phyloP scores from a whole-genome alignment of 805 yeast genomes.

The Saturnispora serradocipensis region DNA sequence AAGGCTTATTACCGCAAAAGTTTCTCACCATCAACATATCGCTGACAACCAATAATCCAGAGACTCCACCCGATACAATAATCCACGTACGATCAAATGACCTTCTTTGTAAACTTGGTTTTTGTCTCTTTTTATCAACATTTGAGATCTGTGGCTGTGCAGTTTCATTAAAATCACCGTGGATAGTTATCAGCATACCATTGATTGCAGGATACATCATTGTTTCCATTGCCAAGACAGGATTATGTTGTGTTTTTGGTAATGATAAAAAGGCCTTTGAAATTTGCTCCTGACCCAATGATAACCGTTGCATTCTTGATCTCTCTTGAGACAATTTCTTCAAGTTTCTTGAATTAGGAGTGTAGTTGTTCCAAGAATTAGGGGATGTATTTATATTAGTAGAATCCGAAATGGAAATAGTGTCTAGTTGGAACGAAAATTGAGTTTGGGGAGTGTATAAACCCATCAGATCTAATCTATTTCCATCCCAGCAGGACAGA shows the following conservation, averaged over 20 bases:
- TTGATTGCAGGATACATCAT: constrained; percentile 61
- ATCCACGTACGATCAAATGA: constrained; percentile 82
- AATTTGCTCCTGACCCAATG: constrained; percentile 62
- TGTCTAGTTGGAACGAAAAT: constrained; percentile 73
- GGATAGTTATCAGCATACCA: constrained; percentile 71
- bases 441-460: constrained; percentile 78
- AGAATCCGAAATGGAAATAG: constrained; percentile 36
- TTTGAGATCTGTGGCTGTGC: constrained; percentile 23
- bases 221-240: constrained; percentile 65
- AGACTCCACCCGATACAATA: constrained; percentile 59
- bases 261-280: constrained; percentile 49
- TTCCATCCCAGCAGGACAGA: constrained; percentile 72
- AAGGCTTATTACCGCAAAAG: constrained; percentile 44
- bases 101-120: constrained; percentile 41
- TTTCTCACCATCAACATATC: constrained; percentile 69
- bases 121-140: constrained; percentile 8
- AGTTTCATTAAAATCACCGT: constrained; percentile 75
- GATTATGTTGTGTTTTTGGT: constrained; percentile 75
- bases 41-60: constrained; percentile 74
- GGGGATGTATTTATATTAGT: constrained; percentile 14
- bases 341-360: constrained; percentile 69
- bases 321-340: constrained; percentile 48
- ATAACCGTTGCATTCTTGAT: constrained; percentile 49
- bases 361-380: constrained; percentile 52
- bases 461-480: constrained; percentile 57